Evolutionary conservation across 208 protist genomes (phyloP), one percentile per base, ranked within the genome.

Genomic region (Perkinsela sp.): DNA sequence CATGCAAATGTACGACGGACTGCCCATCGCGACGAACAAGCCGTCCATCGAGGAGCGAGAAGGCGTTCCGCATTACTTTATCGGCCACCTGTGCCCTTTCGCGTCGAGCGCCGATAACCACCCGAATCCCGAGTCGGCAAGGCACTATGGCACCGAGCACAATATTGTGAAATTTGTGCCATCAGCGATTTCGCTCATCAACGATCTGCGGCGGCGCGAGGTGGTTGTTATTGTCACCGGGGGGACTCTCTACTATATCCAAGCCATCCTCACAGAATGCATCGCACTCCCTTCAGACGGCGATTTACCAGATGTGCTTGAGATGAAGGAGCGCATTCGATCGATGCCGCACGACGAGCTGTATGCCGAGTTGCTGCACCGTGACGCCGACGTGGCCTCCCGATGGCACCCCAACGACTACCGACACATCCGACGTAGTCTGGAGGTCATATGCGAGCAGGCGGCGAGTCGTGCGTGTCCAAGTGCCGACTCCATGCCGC

Each of bases 1-100:
- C 22, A 77, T 80, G 70, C 77, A 80, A 68, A 72, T 78, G 68
- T 80, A 79, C 48, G 67, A 69, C 2, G 77, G 76, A 2, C 71
- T 80, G 16, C 70, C 73, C 66, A 66, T 79, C 29, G 73, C 69
- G 1, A 80, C 75, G 2, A 80, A 80, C 69, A 73, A 77, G 48
- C 75, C 71, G 2, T 75, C 71, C 29, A 0, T 0, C 0, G 72
- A 70, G 30, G 76, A 80, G 68, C 13, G 15, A n/a, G 0, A 68
- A 29, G 68, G 76, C 0, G 68, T 77, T 15, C 66, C 70, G 0
- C 77, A 80, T 31, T 73, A 79, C 69, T 29, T 79, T 30, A 32
- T 80, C 6, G 70, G 31, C 2, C 68, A 66, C 2, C 30, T 74
- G 1, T 71, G 73, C 29, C 67, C 71, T 15, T 30, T 73, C 1